Percentiles rank a stretch among this genome's conserved stretches.
These are phyloP conservation scores for Dichomitus squalens DNA, from an alignment of 1,284 basidiomycete species.

Conservation along the genomic window DNA sequence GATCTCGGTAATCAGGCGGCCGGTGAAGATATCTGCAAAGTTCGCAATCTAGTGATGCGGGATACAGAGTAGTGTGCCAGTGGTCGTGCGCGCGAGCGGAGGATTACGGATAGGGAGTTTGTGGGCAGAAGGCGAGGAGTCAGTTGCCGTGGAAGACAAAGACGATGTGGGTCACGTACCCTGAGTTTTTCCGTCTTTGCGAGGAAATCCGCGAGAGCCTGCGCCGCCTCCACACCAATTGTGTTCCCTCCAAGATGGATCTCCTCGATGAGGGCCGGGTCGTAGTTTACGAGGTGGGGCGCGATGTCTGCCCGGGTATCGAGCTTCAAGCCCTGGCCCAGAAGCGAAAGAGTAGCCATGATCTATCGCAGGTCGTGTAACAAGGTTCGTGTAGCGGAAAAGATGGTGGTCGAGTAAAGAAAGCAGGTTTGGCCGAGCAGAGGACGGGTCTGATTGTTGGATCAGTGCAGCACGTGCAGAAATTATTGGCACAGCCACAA, in stretches of 20 bases:
- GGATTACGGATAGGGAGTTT: neutral
- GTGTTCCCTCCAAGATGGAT: slow-evolving; percentile 96
- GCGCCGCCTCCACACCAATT: slow-evolving; percentile 91
- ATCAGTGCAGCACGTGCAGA: slow-evolving; percentile 19
- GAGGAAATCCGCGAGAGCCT: slow-evolving; percentile 84
- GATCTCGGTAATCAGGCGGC: slow-evolving; percentile 94
- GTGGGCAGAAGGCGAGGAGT: slow-evolving; percentile 4
- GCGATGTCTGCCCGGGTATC: slow-evolving; percentile 80
- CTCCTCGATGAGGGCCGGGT: slow-evolving; percentile 77
- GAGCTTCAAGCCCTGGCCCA: slow-evolving; percentile 83
- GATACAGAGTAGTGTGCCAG: neutral
- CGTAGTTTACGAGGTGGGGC: slow-evolving; percentile 71
- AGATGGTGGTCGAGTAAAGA: slow-evolving; percentile 13
- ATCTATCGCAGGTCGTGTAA: slow-evolving; percentile 5
- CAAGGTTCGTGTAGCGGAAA: neutral
- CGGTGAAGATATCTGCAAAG: slow-evolving; percentile 98
- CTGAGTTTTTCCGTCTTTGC: slow-evolving; percentile 72
- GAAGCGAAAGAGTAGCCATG: slow-evolving; percentile 56
- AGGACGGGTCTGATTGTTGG: slow-evolving; percentile 6
- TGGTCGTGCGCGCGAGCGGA: neutral
- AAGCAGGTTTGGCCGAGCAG: slow-evolving; percentile 2
- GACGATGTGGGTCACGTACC: slow-evolving; percentile 37
- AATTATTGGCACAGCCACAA: slow-evolving; percentile 15
- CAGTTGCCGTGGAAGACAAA: neutral
- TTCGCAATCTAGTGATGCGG: slow-evolving; percentile 75